Evolutionary conservation across 2,329 filamentous ascomycete genomes (phyloP).

Genomic region (Ustulina deusta): DNA sequence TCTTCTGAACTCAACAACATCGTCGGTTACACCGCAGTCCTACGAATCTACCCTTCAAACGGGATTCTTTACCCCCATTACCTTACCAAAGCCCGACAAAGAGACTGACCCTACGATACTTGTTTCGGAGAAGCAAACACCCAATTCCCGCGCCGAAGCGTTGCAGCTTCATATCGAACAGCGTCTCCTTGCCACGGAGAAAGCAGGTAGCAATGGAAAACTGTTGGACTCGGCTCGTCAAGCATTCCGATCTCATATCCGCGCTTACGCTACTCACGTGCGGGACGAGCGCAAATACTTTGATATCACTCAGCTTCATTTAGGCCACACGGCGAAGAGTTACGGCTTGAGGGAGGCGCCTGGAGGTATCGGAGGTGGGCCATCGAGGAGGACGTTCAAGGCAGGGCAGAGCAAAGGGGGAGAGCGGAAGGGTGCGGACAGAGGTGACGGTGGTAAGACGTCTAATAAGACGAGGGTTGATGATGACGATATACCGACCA

Average conservation of each 20-base stretch:
- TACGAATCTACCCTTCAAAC: conserved; percentile 72
- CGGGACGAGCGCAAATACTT: conserved; percentile 87
- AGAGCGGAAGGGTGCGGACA: conserved; percentile 43
- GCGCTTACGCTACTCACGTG: conserved; percentile 94
- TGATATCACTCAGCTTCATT: conserved; percentile 89
- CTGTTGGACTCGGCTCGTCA: conserved; percentile 84
- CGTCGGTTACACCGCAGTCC: conserved; percentile 60
- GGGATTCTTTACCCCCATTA: conserved; percentile 71
- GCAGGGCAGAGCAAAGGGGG: conserved; percentile 51
- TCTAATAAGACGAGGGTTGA: conserved; percentile 28
- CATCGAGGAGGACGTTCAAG: conserved; percentile 58
- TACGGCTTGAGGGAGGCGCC: conserved; percentile 92
- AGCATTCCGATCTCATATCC: conserved; percentile 90
- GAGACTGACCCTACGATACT: conserved; percentile 69
- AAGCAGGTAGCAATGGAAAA: conserved; percentile 53
- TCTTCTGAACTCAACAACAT: conserved; percentile 68
- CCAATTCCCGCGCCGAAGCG: conserved; percentile 64
- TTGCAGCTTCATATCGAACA: conserved; percentile 72
- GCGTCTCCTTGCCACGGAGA: conserved; percentile 60
- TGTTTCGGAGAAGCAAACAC: conserved; percentile 56
- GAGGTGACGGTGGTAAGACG: conserved; percentile 47
- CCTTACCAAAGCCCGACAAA: conserved; percentile 68
- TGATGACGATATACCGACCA: conserved; percentile 57
- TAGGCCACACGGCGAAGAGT: conserved; percentile 93
- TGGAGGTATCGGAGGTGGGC: conserved; percentile 78